Percentiles rank a stretch among this genome's conserved stretches.
Conservation (phyloP, 139 green algal species). For the Klebsormidium nitens region DNA sequence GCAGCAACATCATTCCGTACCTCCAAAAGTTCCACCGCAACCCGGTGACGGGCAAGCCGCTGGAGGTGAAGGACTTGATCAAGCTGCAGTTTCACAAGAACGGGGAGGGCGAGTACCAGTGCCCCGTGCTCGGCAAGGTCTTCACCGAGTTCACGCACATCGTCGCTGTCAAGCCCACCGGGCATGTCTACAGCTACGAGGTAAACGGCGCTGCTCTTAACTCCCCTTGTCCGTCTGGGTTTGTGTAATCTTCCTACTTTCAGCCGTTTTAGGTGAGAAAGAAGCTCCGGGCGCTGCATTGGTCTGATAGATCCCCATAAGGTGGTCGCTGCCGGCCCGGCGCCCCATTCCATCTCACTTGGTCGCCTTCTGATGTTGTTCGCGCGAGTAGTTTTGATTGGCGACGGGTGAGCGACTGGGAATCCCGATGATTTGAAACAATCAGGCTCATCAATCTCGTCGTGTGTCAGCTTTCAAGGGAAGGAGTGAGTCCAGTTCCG, state of each 20-base stretch:
- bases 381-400: too few species aligned
- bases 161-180: constrained; percentile 72
- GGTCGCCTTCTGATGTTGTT: too few species aligned
- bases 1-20: constrained; percentile 40
- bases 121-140: constrained; percentile 88
- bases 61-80: constrained; percentile 80
- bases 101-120: constrained; percentile 65
- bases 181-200: constrained; percentile 72
- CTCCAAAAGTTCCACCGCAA: constrained; percentile 44
- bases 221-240: not conserved
- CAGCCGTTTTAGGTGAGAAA: too few species aligned
- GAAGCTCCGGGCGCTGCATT: too few species aligned
- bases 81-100: constrained; percentile 92
- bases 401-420: too few species aligned
- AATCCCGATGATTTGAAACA: too few species aligned
- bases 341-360: too few species aligned
- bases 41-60: constrained; percentile 73
- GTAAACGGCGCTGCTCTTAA: constrained; percentile 5
- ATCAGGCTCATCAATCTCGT: too few species aligned
- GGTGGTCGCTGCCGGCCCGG: too few species aligned
- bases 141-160: constrained; percentile 97
- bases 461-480: too few species aligned
- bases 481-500: too few species aligned
- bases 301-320: too few species aligned
- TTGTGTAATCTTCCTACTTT: not conserved